Conservation (phyloP, 2,329 filamentous ascomycete species). For the Basipetospora chlamydospora region DNA sequence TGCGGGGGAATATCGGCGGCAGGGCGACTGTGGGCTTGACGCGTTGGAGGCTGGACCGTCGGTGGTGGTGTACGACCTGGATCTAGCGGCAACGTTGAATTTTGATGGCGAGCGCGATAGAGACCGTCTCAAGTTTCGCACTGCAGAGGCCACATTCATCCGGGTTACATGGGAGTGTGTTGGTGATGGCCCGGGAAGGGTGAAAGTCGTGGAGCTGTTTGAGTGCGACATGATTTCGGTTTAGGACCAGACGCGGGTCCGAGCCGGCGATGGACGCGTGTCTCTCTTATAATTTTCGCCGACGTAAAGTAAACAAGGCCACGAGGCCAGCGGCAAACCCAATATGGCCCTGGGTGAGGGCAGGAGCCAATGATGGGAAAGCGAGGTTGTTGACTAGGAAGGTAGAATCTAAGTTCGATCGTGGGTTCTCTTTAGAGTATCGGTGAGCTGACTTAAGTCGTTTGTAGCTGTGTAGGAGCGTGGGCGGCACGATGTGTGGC, state of each 20-base stretch:
- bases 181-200: slow-evolving; percentile 76
- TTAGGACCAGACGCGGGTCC: not conserved
- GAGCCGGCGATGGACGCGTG: too few species aligned
- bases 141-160: slow-evolving; percentile 68
- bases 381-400: too few species aligned
- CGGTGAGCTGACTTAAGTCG: too few species aligned
- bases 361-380: too few species aligned
- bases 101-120: slow-evolving; percentile 91
- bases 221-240: slow-evolving; percentile 41
- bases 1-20: slow-evolving; percentile 21
- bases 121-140: slow-evolving; percentile 72
- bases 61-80: slow-evolving; percentile 3
- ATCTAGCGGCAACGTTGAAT: slow-evolving; percentile 27
- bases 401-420: too few species aligned
- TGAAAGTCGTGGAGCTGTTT: slow-evolving; percentile 55
- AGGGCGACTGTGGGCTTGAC: slow-evolving; percentile 37
- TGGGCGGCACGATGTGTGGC: too few species aligned
- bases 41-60: slow-evolving; percentile 40
- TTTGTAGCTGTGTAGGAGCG: too few species aligned
- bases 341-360: too few species aligned
- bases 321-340: too few species aligned
- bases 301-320: too few species aligned
- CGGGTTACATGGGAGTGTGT: slow-evolving; percentile 69
- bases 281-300: too few species aligned
- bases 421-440: too few species aligned